Evolutionary conservation across 805 yeast species (phyloP).

Genomic region (Millerago galiae): DNA sequence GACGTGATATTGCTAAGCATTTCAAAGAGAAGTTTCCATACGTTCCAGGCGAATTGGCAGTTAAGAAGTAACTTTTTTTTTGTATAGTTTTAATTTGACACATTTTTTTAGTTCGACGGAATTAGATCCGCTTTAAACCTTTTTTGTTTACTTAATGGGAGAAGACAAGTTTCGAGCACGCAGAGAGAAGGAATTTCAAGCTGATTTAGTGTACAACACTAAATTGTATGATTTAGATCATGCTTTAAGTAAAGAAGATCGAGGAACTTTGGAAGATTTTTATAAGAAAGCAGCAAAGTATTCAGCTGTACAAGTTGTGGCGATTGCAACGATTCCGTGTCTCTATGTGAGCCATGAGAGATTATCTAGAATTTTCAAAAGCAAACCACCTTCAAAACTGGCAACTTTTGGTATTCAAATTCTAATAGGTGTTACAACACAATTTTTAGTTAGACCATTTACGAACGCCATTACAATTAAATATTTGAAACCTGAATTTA

Average conservation of each 20-base stretch:
- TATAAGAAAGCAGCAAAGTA: not conserved
- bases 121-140: too few relatives aligned
- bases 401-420: not conserved
- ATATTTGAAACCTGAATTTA: not conserved
- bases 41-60: conserved; percentile 1
- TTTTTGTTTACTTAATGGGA: too few relatives aligned
- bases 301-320: not conserved
- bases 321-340: not conserved
- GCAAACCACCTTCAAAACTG: not conserved
- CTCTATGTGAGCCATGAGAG: not conserved
- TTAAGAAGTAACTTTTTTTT: not conserved
- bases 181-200: not conserved
- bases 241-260: not conserved
- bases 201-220: not conserved
- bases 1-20: conserved; percentile 5
- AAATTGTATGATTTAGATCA: not conserved
- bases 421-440: not conserved
- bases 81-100: too few relatives aligned
- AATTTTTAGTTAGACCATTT: not conserved
- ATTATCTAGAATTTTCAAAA: not conserved
- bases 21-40: conserved; percentile 1
- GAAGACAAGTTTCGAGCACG: too few relatives aligned
- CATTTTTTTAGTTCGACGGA: not conserved
- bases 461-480: not conserved
- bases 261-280: not conserved